A percentile compares a stretch with the other conserved stretches of the same genome.
Conservation (phyloP, 2,329 filamentous ascomycete genomes). For the Parafenestella ontariensis region DNA sequence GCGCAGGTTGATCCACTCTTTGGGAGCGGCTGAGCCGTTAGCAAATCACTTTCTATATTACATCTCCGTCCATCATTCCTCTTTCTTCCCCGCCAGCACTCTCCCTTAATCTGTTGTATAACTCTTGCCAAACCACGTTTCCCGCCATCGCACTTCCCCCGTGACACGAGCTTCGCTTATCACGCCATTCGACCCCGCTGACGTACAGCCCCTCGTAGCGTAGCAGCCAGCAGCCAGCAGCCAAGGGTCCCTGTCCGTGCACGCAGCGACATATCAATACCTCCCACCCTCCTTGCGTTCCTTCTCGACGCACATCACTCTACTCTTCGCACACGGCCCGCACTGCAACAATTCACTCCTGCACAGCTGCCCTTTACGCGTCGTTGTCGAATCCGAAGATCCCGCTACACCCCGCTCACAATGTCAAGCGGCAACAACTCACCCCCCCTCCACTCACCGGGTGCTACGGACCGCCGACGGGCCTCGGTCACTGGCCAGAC, state of each 20-base stretch:
- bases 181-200: constrained; percentile 36
- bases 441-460: constrained; percentile 48
- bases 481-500: constrained; percentile 58
- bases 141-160: constrained; percentile 16
- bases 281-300: constrained; percentile 20
- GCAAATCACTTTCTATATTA: constrained; percentile 32
- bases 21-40: constrained; percentile 15
- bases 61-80: constrained; percentile 25
- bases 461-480: constrained; percentile 50
- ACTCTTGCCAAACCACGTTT: constrained; percentile 10
- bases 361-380: not conserved
- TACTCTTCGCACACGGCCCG: not conserved
- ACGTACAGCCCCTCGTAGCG: constrained; percentile 26
- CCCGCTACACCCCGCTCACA: constrained; percentile 9
- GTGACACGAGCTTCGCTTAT: constrained; percentile 24
- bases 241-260: constrained; percentile 29
- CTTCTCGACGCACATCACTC: constrained; percentile 13
- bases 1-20: constrained; percentile 12
- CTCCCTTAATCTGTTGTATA: constrained; percentile 13
- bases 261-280: constrained; percentile 26
- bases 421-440: constrained; percentile 52
- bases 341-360: not conserved
- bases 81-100: constrained; percentile 9
- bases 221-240: not conserved
- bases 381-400: not conserved